Evolutionary conservation across 2,329 filamentous ascomycete genomes (phyloP).

Genomic region (Biscogniauxia sp.): DNA sequence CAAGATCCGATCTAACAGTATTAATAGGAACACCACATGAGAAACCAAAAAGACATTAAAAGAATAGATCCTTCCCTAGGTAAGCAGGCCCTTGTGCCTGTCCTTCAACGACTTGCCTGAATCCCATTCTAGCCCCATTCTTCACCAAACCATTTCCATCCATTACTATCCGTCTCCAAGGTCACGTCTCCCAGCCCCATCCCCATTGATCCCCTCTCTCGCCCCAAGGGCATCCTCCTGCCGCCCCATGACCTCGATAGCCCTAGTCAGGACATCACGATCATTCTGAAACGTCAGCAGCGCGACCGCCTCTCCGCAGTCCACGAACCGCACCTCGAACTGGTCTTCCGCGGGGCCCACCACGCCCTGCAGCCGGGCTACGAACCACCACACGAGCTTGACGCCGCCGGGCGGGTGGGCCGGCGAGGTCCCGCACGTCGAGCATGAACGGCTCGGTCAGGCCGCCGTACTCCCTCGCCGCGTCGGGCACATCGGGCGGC

Average conservation of each 20-base stretch:
- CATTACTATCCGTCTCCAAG: background rate
- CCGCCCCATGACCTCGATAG: constrained; percentile 24
- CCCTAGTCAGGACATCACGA: constrained; percentile 28
- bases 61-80: background rate
- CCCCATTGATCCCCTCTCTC: too few species aligned
- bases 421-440: constrained; percentile 26
- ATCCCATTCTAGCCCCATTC: too few species aligned
- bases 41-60: too few species aligned
- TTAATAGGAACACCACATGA: too few species aligned
- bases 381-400: constrained; percentile 35
- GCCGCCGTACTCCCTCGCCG: constrained; percentile 25
- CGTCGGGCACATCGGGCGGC: constrained; percentile 25
- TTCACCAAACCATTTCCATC: too few species aligned
- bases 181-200: background rate
- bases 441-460: constrained; percentile 33
- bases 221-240: background rate
- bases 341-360: constrained; percentile 16
- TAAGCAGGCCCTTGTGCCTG: background rate
- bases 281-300: constrained; percentile 31
- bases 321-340: constrained; percentile 26
- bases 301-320: constrained; percentile 21
- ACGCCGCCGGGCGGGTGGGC: constrained; percentile 14
- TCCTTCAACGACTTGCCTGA: background rate
- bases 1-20: background rate
- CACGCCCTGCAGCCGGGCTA: constrained; percentile 24